Percentiles rank a stretch among this genome's conserved stretches.
Evolutionary conservation across 2,329 filamentous ascomycete species (phyloP).

Genomic region (Colletotrichum destructivum): DNA sequence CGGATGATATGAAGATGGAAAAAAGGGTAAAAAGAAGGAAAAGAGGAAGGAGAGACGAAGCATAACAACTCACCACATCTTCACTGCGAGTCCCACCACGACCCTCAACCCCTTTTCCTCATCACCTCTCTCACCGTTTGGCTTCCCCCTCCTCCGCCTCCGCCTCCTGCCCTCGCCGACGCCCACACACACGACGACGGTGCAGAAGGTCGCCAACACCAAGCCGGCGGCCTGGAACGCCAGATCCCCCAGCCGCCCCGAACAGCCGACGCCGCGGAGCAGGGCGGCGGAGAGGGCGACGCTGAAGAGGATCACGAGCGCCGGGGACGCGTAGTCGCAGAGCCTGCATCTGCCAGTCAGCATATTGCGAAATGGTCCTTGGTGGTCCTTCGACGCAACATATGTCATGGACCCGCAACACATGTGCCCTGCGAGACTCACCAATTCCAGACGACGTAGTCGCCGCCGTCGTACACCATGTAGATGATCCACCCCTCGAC

Average conservation of each 20-base stretch:
- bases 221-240: constrained; percentile 30
- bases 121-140: neutral
- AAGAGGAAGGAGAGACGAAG: neutral
- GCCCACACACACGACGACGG: constrained; percentile 20
- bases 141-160: neutral
- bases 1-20: neutral
- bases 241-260: constrained; percentile 16
- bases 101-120: neutral
- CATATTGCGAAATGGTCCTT: too few relatives aligned
- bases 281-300: constrained; percentile 78
- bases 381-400: too few relatives aligned
- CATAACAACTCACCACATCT: constrained; percentile 34
- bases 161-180: neutral
- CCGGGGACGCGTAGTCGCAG: constrained; percentile 29
- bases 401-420: too few relatives aligned
- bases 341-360: constrained; percentile 26
- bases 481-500: constrained; percentile 49
- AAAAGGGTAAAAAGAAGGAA: neutral
- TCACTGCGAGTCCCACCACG: constrained; percentile 11
- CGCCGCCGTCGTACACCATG: constrained; percentile 45
- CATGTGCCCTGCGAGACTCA: constrained; percentile 25
- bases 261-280: constrained; percentile 20
- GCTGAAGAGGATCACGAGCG: constrained; percentile 79
- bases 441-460: constrained; percentile 47
- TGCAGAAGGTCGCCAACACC: constrained; percentile 27